Base-by-base conservation (phyloP, 768 basidiomycete species). In the Xerocomellus dryophilus region DNA sequence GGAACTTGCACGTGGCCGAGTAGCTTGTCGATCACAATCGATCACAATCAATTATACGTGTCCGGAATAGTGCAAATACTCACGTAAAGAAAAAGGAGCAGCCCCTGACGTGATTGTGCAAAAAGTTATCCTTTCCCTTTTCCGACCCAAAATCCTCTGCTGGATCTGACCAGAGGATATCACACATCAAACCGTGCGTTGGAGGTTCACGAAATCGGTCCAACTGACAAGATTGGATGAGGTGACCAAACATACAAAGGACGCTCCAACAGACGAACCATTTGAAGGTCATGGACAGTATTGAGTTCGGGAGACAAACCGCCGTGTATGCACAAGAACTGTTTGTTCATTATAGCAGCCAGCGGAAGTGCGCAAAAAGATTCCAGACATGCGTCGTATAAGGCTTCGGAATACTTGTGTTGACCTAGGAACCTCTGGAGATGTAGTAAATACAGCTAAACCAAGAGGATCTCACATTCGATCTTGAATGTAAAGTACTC, bases 1-100 rank as follows among this genome's bases (percentile, higher is more conserved):
- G 78, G 78, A 99, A 99, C 57, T 88, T 81, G 69, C 93, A 94
- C 5, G 92, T 92, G 5, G 96, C 96, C 21, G 85, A 81, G 65
- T 93, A 98, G 8, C 84, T 84, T 61, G 12, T 41, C 40, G 51
- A 53, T 47, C 43, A 6, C 41, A 20, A 43, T 47, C 32, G 18
- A 50, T 45, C 51, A 39, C 32, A 21, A 50, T 45, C 51, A 39
- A 46, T 20, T 34, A 32, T 21, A 8, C 20, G 20, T n/a, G 21
- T 15, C 39, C 21, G 4, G 27, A 32, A 20, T 21, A 10, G 43
- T 32, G 40, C 14, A 41, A 20, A 36, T 31, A 54, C 82, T 57
- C 55, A 84, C 82, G 85, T 86, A 77, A 85, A 88, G 77, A 88
- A 88, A 70, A 81, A 88, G 17, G 81, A 83, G 65, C 86, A 88